Evolutionary conservation across 805 yeast species (phyloP).

Genomic region (Barnettozyma vustinii): DNA sequence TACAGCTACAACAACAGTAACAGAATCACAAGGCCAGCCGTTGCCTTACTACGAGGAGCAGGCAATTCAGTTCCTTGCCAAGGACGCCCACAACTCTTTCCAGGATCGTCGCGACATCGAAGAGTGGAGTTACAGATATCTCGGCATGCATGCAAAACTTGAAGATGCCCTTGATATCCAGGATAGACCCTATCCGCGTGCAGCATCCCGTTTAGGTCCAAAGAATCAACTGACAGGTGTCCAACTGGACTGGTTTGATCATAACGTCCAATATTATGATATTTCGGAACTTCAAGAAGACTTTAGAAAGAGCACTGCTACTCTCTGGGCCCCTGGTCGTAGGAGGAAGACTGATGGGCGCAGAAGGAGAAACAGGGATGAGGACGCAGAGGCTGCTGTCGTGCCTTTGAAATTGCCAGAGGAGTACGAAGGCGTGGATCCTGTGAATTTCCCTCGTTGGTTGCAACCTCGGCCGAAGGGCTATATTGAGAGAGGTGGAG

Average conservation of each 20-base stretch:
- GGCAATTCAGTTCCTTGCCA: conserved; percentile 47
- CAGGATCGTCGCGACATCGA: conserved; percentile 49
- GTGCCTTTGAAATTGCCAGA: conserved; percentile 38
- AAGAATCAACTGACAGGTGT: conserved; percentile 68
- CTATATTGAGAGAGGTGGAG: conserved; percentile 78
- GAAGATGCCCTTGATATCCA: conserved; percentile 76
- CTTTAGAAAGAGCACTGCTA: conserved; percentile 14
- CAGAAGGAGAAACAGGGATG: conserved; percentile 18
- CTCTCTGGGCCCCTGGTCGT: conserved; percentile 10
- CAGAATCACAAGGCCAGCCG: conserved; percentile 6
- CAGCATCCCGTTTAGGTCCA: conserved; percentile 69
- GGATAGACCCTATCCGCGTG: conserved; percentile 77
- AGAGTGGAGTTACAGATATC: conserved; percentile 78
- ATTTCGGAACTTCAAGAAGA: conserved; percentile 15
- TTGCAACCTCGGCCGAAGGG: conserved; percentile 75
- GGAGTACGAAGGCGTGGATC: conserved; percentile 35
- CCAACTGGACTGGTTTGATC: conserved; percentile 55
- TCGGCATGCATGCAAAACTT: conserved; percentile 67
- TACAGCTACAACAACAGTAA: background rate
- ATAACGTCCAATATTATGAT: conserved; percentile 65
- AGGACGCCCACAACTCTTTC: conserved; percentile 37
- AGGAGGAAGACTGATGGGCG: conserved; percentile 23
- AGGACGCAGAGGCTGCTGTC: conserved; percentile 10
- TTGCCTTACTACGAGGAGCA: conserved; percentile 52
- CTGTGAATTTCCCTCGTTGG: conserved; percentile 63